Evolutionary conservation across 148 eudicot genomes (phyloP).

Genomic region (Rhododendron simsii): DNA sequence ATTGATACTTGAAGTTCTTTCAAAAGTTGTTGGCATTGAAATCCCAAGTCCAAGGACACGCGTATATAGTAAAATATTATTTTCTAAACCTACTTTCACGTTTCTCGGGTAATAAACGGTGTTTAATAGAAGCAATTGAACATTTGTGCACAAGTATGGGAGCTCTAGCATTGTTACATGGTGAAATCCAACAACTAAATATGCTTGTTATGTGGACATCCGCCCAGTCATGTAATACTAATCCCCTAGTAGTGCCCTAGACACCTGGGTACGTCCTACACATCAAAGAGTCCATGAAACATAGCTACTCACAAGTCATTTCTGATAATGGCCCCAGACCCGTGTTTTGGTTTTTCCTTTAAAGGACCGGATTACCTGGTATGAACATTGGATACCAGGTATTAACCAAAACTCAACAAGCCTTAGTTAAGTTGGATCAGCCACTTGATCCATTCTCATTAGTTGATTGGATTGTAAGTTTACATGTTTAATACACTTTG

Average conservation of each 20-base stretch:
- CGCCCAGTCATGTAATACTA: not conserved
- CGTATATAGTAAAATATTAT: not conserved
- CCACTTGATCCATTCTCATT: not conserved
- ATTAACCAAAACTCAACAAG: not conserved
- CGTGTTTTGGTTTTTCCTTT: not conserved
- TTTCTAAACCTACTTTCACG: not conserved
- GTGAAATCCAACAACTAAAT: not conserved
- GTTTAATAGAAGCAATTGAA: not conserved
- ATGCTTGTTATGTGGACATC: not conserved
- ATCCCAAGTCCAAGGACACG: not conserved
- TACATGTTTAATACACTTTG: not conserved
- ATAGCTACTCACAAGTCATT: not conserved
- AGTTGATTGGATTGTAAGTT: not conserved
- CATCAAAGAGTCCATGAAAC: not conserved
- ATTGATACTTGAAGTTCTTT: not conserved
- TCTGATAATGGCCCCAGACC: not conserved
- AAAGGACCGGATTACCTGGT: not conserved
- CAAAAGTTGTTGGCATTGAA: not conserved
- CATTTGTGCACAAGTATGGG: not conserved
- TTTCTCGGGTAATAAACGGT: not conserved
- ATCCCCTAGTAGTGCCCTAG: not conserved
- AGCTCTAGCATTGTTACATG: not conserved
- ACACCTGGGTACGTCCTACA: not conserved
- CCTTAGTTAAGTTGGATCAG: not conserved
- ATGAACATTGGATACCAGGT: not conserved